Conservation (phyloP, 176 grass and related monocot genomes). For the Oryza longistaminata region DNA sequence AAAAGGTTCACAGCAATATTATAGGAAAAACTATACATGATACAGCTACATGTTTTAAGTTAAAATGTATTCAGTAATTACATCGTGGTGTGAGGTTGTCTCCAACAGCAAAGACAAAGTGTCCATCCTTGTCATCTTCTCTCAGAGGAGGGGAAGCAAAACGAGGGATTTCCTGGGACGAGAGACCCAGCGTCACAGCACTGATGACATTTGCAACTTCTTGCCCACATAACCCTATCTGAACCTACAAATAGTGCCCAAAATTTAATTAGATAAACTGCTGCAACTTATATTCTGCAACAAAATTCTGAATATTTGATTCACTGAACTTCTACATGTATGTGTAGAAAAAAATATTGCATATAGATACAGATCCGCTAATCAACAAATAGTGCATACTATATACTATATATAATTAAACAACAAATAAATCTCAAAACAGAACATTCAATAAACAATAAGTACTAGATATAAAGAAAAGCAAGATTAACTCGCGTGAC, state of each 20-base stretch:
- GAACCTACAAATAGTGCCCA: constrained; percentile 50
- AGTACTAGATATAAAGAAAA: no score
- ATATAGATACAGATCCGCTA: neutral
- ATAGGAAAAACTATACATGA: neutral
- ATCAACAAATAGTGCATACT: neutral
- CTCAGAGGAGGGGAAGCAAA: constrained; percentile 70
- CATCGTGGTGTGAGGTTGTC: constrained; percentile 92
- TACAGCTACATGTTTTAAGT: neutral
- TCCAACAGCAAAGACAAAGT: constrained; percentile 91
- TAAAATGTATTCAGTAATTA: constrained; percentile 44
- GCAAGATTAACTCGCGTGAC: neutral
- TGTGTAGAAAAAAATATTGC: neutral
- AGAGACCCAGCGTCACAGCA: constrained; percentile 47
- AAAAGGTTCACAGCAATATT: neutral
- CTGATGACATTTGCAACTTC: constrained; percentile 60
- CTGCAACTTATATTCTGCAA: neutral
- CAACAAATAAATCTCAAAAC: neutral
- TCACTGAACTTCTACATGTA: neutral
- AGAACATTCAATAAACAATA: neutral
- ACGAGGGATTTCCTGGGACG: constrained; percentile 42
- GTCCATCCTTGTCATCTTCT: constrained; percentile 92
- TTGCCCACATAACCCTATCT: constrained; percentile 75
- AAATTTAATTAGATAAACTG: neutral
- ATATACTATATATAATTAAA: neutral
- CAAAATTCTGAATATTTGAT: neutral